phyloP scores from a whole-genome alignment of 208 protist species.

The Crithidia expoeki region DNA sequence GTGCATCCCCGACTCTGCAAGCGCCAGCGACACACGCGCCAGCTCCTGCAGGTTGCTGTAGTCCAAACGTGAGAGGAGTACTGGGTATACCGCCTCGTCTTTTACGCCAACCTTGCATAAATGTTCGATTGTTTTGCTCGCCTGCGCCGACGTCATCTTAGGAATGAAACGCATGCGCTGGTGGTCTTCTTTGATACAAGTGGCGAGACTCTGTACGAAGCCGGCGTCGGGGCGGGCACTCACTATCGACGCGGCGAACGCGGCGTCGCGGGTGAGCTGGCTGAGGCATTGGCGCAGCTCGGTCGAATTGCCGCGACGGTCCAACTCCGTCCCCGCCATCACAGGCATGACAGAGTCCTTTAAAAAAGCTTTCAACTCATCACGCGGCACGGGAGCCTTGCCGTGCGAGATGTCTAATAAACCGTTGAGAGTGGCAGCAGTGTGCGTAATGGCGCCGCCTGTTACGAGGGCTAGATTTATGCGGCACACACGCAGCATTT shows the following conservation, averaged over 20 bases:
- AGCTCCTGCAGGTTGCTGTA: conserved; percentile 70
- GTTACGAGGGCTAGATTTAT: conserved; percentile 24
- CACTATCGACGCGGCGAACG: conserved; percentile 73
- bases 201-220: conserved; percentile 58
- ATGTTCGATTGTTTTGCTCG: conserved; percentile 77
- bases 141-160: conserved; percentile 80
- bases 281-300: conserved; percentile 59
- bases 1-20: conserved; percentile 58
- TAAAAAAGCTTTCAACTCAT: conserved; percentile 67
- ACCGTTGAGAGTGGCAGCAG: conserved; percentile 54
- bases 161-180: conserved; percentile 72
- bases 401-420: conserved; percentile 54
- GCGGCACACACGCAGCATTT: conserved; percentile 33
- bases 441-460: conserved; percentile 27
- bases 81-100: conserved; percentile 55
- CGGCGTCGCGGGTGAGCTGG: conserved; percentile 73
- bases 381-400: conserved; percentile 26
- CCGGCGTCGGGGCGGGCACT: conserved; percentile 46
- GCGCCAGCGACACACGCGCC: conserved; percentile 70
- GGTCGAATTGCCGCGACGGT: conserved; percentile 51
- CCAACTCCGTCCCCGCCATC: conserved; percentile 62
- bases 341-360: conserved; percentile 70
- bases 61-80: conserved; percentile 62
- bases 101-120: conserved; percentile 60
- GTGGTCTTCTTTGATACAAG: conserved; percentile 74